These are phyloP conservation scores for Peziza echinospora DNA, from an alignment of 495 filamentous ascomycete genomes.

Conservation along the genomic window DNA sequence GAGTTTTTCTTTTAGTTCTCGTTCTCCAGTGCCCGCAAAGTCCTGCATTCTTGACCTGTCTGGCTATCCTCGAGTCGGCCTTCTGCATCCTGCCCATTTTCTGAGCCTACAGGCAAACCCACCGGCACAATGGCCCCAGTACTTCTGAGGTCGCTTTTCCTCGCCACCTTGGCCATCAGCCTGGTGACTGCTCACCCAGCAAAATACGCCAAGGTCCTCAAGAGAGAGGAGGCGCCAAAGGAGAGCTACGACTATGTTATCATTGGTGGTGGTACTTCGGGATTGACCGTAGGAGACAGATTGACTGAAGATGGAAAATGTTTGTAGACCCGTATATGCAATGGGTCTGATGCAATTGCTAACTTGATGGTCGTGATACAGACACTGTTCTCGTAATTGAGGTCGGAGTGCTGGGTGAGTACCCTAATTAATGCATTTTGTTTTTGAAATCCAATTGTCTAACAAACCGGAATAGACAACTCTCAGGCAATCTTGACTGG, in stretches of 20 bases:
- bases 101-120: too few species aligned
- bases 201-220: conserved; percentile 1
- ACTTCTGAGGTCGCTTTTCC: not conserved
- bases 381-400: not conserved
- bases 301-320: conserved; percentile 22
- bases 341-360: too few species aligned
- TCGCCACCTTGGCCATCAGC: not conserved
- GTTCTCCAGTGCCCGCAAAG: too few species aligned
- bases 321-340: conserved; percentile 4
- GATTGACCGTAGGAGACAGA: conserved; percentile 26
- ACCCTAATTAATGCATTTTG: not conserved
- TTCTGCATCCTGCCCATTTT: too few species aligned
- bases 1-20: too few species aligned
- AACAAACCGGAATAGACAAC: not conserved
- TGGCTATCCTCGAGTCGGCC: too few species aligned
- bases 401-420: not conserved
- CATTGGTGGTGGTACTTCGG: conserved; percentile 29
- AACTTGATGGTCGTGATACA: not conserved
- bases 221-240: conserved; percentile 8
- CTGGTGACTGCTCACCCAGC: not conserved
- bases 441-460: not conserved
- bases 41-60: too few species aligned
- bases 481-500: not conserved
- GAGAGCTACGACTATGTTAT: conserved; percentile 30
- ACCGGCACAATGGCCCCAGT: not conserved